phyloP scores from a whole-genome alignment of 768 basidiomycete genomes.

The Rhizopogon sp. region DNA sequence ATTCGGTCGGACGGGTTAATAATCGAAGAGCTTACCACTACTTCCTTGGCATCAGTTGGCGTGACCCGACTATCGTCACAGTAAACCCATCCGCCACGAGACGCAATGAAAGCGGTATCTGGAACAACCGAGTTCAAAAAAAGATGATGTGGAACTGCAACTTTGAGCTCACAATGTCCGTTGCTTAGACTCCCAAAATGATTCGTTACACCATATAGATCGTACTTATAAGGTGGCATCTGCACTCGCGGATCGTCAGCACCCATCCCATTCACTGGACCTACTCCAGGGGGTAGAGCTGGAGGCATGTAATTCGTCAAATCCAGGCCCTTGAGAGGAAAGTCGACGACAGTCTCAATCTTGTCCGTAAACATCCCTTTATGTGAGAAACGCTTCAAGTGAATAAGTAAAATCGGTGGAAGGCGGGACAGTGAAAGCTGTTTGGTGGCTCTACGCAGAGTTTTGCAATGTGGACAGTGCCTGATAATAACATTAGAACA shows the following conservation, averaged over 20 bases:
- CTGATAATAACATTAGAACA: constrained; percentile 32
- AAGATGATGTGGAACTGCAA: neutral
- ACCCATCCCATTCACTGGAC: constrained; percentile 33
- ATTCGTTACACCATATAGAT: constrained; percentile 93
- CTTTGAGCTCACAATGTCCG: constrained; percentile 77
- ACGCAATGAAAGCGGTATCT: constrained; percentile 94
- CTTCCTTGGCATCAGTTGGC: constrained; percentile 67
- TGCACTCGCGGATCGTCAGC: constrained; percentile 74
- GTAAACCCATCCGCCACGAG: constrained; percentile 84
- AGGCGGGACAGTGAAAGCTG: constrained; percentile 86
- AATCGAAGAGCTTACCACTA: constrained; percentile 55
- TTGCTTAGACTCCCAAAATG: constrained; percentile 92
- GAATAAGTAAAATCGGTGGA: constrained; percentile 88
- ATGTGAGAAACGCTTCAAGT: constrained; percentile 88
- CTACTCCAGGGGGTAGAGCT: constrained; percentile 60
- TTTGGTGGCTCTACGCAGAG: constrained; percentile 81
- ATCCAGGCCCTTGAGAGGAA: constrained; percentile 62
- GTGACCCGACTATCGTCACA: constrained; percentile 92
- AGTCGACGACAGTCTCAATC: constrained; percentile 92
- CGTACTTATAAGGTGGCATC: constrained; percentile 87
- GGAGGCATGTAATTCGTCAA: constrained; percentile 84
- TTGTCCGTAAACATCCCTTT: constrained; percentile 94
- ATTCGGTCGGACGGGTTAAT: neutral
- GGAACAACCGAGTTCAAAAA: neutral
- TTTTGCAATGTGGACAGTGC: constrained; percentile 95